phyloP scores from a whole-genome alignment of 1,139 yeast genomes.

The Saccharomyces hybrid region DNA sequence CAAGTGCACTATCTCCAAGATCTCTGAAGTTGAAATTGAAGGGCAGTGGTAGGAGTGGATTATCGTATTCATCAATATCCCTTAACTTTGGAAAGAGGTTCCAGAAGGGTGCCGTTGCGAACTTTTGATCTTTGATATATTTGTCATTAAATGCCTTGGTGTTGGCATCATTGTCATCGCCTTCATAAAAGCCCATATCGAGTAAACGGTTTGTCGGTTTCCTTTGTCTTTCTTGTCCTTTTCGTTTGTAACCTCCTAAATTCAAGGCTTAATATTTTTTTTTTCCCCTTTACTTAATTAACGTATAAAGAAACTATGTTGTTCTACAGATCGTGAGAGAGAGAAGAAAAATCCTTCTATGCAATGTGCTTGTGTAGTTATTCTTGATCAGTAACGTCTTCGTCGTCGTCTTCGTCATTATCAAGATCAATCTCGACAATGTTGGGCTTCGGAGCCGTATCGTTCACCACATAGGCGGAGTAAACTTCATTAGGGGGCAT shows the following conservation, averaged over 20 bases:
- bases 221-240: neutral
- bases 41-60: neutral
- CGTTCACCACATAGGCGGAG: slow-evolving; percentile 1
- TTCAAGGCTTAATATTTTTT: neutral
- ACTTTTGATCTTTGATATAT: neutral
- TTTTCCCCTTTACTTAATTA: neutral
- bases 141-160: neutral
- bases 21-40: neutral
- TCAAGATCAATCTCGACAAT: slow-evolving; percentile 1
- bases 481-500: neutral
- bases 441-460: slow-evolving; percentile 4
- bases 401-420: neutral
- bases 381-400: neutral
- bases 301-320: neutral
- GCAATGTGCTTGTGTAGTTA: neutral
- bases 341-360: neutral
- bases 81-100: neutral
- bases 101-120: neutral
- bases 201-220: neutral
- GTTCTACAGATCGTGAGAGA: neutral
- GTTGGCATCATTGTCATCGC: slow-evolving; percentile 6
- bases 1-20: neutral
- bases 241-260: neutral
- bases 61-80: neutral
- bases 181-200: slow-evolving; percentile 15